Evolutionary conservation across 768 basidiomycete genomes (phyloP).

Genomic region (Suillus hirtellus): DNA sequence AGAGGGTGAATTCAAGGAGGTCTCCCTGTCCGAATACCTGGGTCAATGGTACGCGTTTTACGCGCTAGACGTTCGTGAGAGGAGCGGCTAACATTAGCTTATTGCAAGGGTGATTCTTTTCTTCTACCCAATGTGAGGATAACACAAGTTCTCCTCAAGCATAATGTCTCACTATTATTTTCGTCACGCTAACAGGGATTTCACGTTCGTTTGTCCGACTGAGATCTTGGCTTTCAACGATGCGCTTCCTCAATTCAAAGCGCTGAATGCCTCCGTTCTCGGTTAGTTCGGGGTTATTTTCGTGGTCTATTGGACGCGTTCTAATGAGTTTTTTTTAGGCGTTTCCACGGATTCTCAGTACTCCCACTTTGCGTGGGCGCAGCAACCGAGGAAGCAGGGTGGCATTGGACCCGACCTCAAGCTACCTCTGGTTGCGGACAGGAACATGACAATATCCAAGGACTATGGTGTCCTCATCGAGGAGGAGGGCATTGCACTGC

Average conservation of each 20-base stretch:
- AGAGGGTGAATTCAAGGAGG: conserved; percentile 74
- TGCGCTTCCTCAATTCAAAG: conserved; percentile 72
- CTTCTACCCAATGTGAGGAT: conserved; percentile 87
- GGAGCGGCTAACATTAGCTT: conserved; percentile 5
- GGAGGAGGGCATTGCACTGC: conserved; percentile 84
- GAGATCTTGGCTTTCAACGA: conserved; percentile 96
- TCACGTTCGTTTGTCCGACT: conserved; percentile 92
- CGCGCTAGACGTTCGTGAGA: conserved; percentile 9
- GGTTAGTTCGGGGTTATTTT: conserved; percentile 43
- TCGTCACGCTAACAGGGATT: conserved; percentile 53
- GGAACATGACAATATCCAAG: conserved; percentile 74
- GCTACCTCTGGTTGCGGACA: conserved; percentile 81
- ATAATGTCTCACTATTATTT: not conserved
- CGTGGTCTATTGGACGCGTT: not conserved
- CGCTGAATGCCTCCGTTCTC: conserved; percentile 73
- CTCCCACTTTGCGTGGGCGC: conserved; percentile 86
- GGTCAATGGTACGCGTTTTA: conserved; percentile 72
- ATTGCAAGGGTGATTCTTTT: conserved; percentile 80
- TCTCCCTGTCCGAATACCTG: conserved; percentile 69
- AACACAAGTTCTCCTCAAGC: not conserved
- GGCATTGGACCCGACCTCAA: conserved; percentile 88
- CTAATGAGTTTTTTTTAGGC: conserved; percentile 36
- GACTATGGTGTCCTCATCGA: conserved; percentile 90
- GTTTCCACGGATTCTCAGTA: conserved; percentile 90
- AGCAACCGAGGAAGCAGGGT: conserved; percentile 79